A percentile compares a stretch with the other conserved stretches of the same genome.
Evolutionary conservation across 345 rosid species (phyloP).

Genomic region (Pelargonium nanum): DNA sequence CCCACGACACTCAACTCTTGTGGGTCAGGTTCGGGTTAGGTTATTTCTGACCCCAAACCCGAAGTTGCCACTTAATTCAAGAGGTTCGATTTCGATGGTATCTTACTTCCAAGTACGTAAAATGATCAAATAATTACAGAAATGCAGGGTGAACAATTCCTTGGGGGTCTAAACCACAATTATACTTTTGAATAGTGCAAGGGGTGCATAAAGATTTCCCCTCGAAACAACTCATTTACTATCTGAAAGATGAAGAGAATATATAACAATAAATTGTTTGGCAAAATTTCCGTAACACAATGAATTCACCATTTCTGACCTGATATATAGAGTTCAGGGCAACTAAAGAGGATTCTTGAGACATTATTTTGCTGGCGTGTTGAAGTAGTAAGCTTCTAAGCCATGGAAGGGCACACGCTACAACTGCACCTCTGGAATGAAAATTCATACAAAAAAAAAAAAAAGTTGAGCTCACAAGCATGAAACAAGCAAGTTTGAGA

Average conservation of each 20-base stretch:
- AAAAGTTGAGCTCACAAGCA: not conserved
- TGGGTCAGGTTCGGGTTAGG: no score
- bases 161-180: no score
- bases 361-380: conserved; percentile 75
- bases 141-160: no score
- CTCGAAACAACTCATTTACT: not conserved
- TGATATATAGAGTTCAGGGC: conserved; percentile 77
- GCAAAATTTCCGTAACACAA: not conserved
- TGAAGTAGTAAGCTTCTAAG: conserved; percentile 67
- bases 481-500: not conserved
- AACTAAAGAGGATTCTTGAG: conserved; percentile 66
- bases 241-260: not conserved
- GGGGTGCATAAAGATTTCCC: not conserved
- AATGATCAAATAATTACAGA: no score
- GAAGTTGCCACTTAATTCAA: no score
- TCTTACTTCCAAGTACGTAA: no score
- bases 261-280: not conserved
- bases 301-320: conserved; percentile 28
- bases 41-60: no score
- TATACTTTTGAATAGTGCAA: no score
- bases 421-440: conserved; percentile 69
- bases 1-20: no score
- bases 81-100: no score
- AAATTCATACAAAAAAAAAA: not conserved
- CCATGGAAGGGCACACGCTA: conserved; percentile 87